Evolutionary conservation across 345 rosid species (phyloP).

Genomic region (Lepidium didymum): DNA sequence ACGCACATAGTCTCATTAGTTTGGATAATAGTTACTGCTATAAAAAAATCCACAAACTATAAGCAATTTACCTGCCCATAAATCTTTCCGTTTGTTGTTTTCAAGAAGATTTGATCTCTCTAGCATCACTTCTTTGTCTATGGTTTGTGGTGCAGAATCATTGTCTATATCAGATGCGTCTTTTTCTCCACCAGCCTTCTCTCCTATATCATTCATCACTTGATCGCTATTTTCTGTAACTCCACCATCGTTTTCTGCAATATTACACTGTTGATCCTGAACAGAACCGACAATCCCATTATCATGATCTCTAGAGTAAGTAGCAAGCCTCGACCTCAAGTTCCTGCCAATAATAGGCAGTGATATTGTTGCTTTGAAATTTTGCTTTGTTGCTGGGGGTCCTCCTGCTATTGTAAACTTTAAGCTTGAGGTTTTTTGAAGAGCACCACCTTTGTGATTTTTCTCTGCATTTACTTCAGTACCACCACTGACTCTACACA

Average conservation of each 20-base stretch:
- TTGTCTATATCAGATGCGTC: constrained; percentile 3
- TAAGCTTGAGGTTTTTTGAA: constrained; percentile 38
- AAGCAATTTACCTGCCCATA: constrained; percentile 33
- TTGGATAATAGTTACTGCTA: neutral
- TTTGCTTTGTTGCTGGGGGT: constrained; percentile 77
- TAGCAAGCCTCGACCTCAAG: constrained; percentile 67
- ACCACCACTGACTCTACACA: constrained; percentile 60
- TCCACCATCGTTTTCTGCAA: constrained; percentile 7
- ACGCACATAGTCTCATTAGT: neutral
- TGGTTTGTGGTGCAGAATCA: constrained; percentile 27
- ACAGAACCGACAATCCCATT: constrained; percentile 1
- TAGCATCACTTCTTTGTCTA: constrained; percentile 17
- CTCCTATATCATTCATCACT: constrained; percentile 3
- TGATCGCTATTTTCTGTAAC: constrained; percentile 9
- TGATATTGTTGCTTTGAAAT: constrained; percentile 80
- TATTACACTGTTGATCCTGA: constrained; percentile 11
- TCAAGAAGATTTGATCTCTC: constrained; percentile 29
- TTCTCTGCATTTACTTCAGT: constrained; percentile 38
- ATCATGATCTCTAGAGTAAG: constrained; percentile 45
- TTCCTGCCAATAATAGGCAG: constrained; percentile 69
- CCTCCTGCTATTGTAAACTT: constrained; percentile 90
- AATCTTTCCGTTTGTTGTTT: constrained; percentile 26
- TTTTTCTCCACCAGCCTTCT: neutral
- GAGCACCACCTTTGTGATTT: constrained; percentile 23
- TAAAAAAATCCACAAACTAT: neutral